Conservation (phyloP, 441 rosid genomes). For the Erysimum pusillum region DNA sequence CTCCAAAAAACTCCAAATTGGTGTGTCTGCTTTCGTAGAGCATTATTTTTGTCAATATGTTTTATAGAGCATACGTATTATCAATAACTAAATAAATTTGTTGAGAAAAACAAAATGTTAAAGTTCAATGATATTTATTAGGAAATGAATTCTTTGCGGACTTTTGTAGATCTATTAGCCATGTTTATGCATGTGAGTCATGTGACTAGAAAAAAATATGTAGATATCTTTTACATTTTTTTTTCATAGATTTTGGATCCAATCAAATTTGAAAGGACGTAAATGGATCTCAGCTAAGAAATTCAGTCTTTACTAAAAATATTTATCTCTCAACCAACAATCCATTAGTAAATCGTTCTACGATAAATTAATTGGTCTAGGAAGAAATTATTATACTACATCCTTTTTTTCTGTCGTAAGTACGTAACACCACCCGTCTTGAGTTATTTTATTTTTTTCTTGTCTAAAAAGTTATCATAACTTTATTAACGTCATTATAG, state of each 20-base stretch:
- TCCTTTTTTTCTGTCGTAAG: neutral
- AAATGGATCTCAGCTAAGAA: slow-evolving; percentile 1
- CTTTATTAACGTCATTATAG: slow-evolving; percentile 30
- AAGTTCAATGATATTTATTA: neutral
- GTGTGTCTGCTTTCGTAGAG: neutral
- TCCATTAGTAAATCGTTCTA: too few relatives aligned
- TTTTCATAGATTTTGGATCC: neutral
- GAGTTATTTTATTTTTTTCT: neutral
- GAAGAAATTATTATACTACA: too few relatives aligned
- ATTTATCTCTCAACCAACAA: too few relatives aligned
- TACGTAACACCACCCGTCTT: neutral
- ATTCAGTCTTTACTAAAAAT: too few relatives aligned
- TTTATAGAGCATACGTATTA: neutral
- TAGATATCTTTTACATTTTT: neutral
- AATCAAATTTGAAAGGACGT: neutral
- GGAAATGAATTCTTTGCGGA: neutral
- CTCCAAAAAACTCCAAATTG: neutral
- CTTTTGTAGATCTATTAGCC: slow-evolving; percentile 2
- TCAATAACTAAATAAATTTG: too few relatives aligned
- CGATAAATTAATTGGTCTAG: too few relatives aligned
- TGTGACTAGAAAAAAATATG: neutral
- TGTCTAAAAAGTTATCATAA: neutral
- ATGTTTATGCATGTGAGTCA: slow-evolving; percentile 23
- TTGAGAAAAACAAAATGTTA: too few relatives aligned
- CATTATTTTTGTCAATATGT: neutral